Conservation (phyloP, 2,329 filamentous ascomycete genomes). For the Trichothecium sympodiale region DNA sequence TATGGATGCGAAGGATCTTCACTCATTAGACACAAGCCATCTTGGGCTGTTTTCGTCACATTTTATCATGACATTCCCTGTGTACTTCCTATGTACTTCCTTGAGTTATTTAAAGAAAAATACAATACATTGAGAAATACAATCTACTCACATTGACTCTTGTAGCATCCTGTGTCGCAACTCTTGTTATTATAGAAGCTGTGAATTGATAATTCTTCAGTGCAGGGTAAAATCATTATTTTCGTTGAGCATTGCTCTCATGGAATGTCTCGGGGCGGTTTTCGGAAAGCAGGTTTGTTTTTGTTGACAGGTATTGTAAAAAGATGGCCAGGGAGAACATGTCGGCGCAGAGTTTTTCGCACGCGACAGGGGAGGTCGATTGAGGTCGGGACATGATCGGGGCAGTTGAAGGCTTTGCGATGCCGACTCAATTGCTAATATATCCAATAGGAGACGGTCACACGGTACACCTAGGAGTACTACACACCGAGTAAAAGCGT, state of each 20-base stretch:
- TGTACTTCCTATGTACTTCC: conserved; percentile 4
- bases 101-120: neutral
- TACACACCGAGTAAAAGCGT: too few species aligned
- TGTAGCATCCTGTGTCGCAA: too few species aligned
- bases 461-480: too few species aligned
- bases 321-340: conserved; percentile 25
- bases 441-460: too few species aligned
- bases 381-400: neutral
- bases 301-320: conserved; percentile 20
- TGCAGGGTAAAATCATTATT: too few species aligned
- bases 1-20: conserved; percentile 1
- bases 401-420: too few species aligned
- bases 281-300: conserved; percentile 10
- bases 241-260: neutral
- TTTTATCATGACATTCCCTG: neutral
- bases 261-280: neutral
- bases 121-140: too few species aligned
- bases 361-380: conserved; percentile 5
- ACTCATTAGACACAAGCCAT: conserved; percentile 10
- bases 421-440: too few species aligned
- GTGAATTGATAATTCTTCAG: too few species aligned
- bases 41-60: conserved; percentile 7
- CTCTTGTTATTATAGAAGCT: too few species aligned
- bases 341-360: conserved; percentile 15
- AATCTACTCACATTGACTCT: too few species aligned